phyloP scores from a whole-genome alignment of 2,329 filamentous ascomycete species.

The Cordyceps cicadae region DNA sequence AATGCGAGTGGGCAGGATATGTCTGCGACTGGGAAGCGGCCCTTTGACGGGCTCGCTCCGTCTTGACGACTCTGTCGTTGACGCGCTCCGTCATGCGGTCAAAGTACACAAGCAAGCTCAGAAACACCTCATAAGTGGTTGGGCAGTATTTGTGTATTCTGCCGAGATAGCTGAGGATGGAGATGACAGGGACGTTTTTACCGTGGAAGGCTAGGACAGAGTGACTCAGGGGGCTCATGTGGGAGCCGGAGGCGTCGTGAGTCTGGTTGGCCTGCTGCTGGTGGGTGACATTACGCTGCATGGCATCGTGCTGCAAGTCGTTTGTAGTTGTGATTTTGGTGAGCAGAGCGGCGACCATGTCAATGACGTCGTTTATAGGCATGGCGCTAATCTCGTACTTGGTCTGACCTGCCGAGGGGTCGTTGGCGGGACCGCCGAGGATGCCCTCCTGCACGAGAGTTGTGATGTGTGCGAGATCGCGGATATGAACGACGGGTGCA shows the following conservation, averaged over 20 bases:
- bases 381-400: constrained; percentile 94
- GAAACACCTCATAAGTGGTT: constrained; percentile 94
- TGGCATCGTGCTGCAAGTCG: constrained; percentile 83
- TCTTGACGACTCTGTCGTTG: constrained; percentile 71
- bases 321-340: constrained; percentile 98
- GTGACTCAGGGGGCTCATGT: constrained; percentile 51
- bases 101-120: constrained; percentile 93
- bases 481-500: constrained; percentile 62
- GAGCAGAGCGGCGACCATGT: constrained; percentile 94
- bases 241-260: constrained; percentile 43
- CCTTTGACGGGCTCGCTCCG: constrained; percentile 44
- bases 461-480: constrained; percentile 85
- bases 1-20: constrained; percentile 12
- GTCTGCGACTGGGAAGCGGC: constrained; percentile 17
- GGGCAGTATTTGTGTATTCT: constrained; percentile 98
- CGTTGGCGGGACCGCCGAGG: constrained; percentile 36
- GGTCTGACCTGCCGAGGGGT: constrained; percentile 30
- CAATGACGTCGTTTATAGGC: constrained; percentile 95
- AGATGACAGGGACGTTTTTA: constrained; percentile 95
- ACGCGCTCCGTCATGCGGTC: constrained; percentile 97
- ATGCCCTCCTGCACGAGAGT: constrained; percentile 75
- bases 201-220: constrained; percentile 91
- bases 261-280: constrained; percentile 45
- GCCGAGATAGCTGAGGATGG: constrained; percentile 88
- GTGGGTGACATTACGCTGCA: constrained; percentile 63